Conservation (phyloP, 2,329 filamentous ascomycete species). For the Botryotinia convoluta region DNA sequence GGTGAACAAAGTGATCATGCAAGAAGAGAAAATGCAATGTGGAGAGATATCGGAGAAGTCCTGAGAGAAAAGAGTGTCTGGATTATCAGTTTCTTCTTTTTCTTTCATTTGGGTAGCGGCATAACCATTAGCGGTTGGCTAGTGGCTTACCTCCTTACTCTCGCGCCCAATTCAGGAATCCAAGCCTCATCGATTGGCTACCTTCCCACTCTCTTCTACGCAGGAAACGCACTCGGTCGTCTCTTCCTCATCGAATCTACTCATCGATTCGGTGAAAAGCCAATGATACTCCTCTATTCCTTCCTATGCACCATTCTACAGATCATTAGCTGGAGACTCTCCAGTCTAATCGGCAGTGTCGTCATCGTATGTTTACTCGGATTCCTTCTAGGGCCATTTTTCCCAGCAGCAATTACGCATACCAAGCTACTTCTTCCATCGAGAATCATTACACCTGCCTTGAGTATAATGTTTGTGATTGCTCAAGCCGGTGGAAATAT, state of each 20-base stretch:
- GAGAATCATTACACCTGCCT: background rate
- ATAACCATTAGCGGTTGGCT: conserved; percentile 59
- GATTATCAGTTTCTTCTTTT: conserved; percentile 61
- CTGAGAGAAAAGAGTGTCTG: conserved; percentile 50
- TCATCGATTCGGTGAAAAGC: conserved; percentile 55
- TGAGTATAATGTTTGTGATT: background rate
- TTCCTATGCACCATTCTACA: conserved; percentile 53
- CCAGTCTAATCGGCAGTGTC: conserved; percentile 48
- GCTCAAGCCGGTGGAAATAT: background rate
- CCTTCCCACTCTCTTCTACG: conserved; percentile 58
- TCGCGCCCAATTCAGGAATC: background rate
- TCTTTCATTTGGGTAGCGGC: conserved; percentile 57
- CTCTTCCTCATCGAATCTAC: conserved; percentile 58
- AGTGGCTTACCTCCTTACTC: conserved; percentile 54
- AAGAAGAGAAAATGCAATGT: conserved; percentile 39
- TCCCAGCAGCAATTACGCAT: background rate
- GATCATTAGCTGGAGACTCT: conserved; percentile 58
- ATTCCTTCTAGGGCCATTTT: background rate
- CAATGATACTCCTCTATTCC: conserved; percentile 56
- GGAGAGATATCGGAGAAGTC: conserved; percentile 46
- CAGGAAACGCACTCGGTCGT: conserved; percentile 55
- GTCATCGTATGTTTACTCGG: background rate
- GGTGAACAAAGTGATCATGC: conserved; percentile 2
- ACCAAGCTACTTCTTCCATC: background rate
- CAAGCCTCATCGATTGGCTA: conserved; percentile 50